These are phyloP conservation scores for Termitomyces sp. DNA, from an alignment of 768 basidiomycete species.

Conservation along the genomic window DNA sequence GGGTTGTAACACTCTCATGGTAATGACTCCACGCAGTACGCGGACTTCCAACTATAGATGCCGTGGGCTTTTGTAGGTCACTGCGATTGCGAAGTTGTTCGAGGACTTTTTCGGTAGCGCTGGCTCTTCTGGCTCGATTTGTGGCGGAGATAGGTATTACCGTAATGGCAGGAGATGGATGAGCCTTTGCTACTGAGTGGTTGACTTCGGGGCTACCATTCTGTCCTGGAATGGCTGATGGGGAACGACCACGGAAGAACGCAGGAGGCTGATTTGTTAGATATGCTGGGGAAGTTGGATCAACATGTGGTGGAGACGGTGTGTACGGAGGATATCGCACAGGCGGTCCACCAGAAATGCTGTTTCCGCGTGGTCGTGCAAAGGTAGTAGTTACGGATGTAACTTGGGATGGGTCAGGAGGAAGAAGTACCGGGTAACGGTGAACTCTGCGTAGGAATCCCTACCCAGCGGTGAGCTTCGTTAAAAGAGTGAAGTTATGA, in stretches of 20 bases:
- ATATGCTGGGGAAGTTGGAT: constrained; percentile 14
- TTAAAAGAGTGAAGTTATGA: constrained; percentile 18
- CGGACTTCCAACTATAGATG: constrained; percentile 27
- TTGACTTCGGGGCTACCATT: constrained; percentile 21
- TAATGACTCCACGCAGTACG: constrained; percentile 46
- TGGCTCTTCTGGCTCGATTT: constrained; percentile 47
- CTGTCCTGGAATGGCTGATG: constrained; percentile 22
- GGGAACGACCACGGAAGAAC: constrained; percentile 22
- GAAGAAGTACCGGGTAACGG: constrained; percentile 81
- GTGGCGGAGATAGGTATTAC: constrained; percentile 27
- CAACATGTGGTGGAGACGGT: constrained; percentile 17
- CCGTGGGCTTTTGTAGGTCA: constrained; percentile 44
- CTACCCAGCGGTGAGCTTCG: constrained; percentile 27
- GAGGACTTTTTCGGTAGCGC: constrained; percentile 66
- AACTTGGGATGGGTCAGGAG: constrained; percentile 29
- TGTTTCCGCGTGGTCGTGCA: constrained; percentile 36
- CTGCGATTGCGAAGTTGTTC: constrained; percentile 55
- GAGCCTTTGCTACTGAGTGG: constrained; percentile 9
- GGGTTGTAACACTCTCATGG: constrained; percentile 21
- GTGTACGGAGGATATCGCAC: constrained; percentile 24
- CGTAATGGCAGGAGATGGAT: constrained; percentile 15
- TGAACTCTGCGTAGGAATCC: constrained; percentile 93
- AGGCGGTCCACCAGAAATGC: constrained; percentile 27
- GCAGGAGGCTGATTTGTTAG: constrained; percentile 7
- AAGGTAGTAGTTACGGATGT: constrained; percentile 18